Evolutionary conservation across 129 eudicot genomes (phyloP).

Genomic region (Tagetes patula): DNA sequence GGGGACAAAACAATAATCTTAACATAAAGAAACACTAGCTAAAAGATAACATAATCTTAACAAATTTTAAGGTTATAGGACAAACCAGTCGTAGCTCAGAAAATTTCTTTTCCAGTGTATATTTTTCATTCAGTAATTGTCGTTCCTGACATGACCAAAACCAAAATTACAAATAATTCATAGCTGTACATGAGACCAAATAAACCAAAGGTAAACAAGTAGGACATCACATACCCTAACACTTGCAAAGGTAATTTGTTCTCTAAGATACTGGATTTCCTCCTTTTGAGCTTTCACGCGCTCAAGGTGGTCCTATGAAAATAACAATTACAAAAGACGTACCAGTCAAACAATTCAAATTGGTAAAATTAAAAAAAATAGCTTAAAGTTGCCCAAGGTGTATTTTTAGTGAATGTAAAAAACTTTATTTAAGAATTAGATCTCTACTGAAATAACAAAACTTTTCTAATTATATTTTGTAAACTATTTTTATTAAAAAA

Average conservation of each 20-base stretch:
- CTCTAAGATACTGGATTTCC: slow-evolving; percentile 62
- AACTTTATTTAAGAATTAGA: background rate
- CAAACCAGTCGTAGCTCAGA: slow-evolving; percentile 88
- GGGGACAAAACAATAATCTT: background rate
- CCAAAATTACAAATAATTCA: slow-evolving; percentile 18
- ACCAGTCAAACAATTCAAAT: background rate
- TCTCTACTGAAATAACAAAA: background rate
- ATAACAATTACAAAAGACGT: slow-evolving; percentile 15
- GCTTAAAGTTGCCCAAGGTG: background rate
- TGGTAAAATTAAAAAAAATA: background rate
- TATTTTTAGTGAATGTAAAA: background rate
- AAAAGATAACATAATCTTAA: slow-evolving; percentile 15
- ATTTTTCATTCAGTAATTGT: slow-evolving; percentile 82
- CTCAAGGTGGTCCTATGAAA: slow-evolving; percentile 58
- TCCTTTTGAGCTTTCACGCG: slow-evolving; percentile 60
- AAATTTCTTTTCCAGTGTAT: slow-evolving; percentile 76
- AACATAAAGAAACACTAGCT: slow-evolving; percentile 19
- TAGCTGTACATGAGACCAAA: background rate
- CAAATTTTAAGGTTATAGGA: slow-evolving; percentile 13
- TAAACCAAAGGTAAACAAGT: slow-evolving; percentile 13
- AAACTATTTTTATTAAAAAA: background rate
- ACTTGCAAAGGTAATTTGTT: slow-evolving; percentile 69
- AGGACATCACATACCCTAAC: slow-evolving; percentile 48
- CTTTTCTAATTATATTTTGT: background rate
- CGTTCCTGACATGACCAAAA: slow-evolving; percentile 59